Base-by-base conservation (phyloP, 2,329 filamentous ascomycete species). In the Colletotrichum sp. region DNA sequence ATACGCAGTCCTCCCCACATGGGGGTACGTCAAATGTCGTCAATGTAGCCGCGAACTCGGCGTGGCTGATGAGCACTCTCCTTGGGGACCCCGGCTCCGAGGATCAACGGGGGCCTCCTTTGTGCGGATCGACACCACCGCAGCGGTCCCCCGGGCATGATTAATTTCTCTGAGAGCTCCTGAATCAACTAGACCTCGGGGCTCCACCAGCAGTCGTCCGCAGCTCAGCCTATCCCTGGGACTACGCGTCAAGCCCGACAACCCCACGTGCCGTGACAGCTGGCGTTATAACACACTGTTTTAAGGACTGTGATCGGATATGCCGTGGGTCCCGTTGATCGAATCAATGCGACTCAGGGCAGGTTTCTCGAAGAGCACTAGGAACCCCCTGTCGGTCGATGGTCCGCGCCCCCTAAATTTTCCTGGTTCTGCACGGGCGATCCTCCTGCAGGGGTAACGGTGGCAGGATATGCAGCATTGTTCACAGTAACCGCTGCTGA, bases 91-190 rank as follows among this genome's bases (percentile, higher is more conserved):
- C 73, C 43, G 21, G 69, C 38, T 16, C 18, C 32, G 26, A 30
- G 18, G 43, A 62, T 68, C 63, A 32, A 36, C 69, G 21, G 56
- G 56, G 68, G 24, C 24, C 61, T 65, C 59, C 59, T 71, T 36
- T 56, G 26, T 16, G 36, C 48, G 67, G 71, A 74, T 74, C 71
- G 59, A 52, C 52, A 52, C 18, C n/a, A 66, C 7, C 5, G 63
- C 43, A 75, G 69, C 73, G 69, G 30, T 73, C 7, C 34, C 43
- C 63, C 43, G 10, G 63, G n/a, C 43, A 63, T 21, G 21, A 59
- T 69, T 75, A 68, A 75, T 75, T 26, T 69, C 63, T 73, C 62
- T 68, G 69, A 72, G 62, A 55, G 43, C 52, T 66, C 73, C 73
- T 75, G 73, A 73, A 75, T 72, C 69, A 72, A 32, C 68, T n/a